Base-by-base conservation (phyloP, 1,139 yeast species). In the Candida gigantensis region DNA sequence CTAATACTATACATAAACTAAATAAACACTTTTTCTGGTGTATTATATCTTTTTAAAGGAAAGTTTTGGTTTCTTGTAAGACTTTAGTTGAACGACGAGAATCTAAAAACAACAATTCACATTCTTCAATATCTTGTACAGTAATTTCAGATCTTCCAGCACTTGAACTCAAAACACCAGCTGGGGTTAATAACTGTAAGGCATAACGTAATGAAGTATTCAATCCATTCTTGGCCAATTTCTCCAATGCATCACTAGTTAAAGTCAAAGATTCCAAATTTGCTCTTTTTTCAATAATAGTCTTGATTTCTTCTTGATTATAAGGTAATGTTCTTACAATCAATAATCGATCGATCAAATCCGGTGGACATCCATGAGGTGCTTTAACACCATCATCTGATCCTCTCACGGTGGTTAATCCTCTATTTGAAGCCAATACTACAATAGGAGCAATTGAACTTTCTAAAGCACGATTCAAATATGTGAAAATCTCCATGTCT, bases 311-410 rank as follows among this genome's bases (percentile, higher is more conserved):
- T 35, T 85, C 94, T 47, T 75, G 77, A 45, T 74, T 75, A 68
- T 92, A 92, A 17, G 96, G 94, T 42, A 87, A 70, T 5, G 98
- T 92, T 61, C 95, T 82, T 36, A 94, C 92, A 57, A 92, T 94
- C 50, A 92, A 74, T 45, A 92, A 70, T 49, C 99, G 74, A 62
- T 92, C 99, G 40, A 90, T 76, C 56, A 92, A 74, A 68, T 92
- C 99, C 2, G 96, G 86, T 25, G 99, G 98, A 47, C 94, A 79
- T 34, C 99, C 99, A 57, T 94, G 98, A 17, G 99, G 97, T 12
- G 96, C 84, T 46, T 79, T 77, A 26, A 55, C 52, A 36, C 58
- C 66, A 47, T 84, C 95, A 27, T 87, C 96, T 6, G 97, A 83
- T 32, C 98, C 98, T 54, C 94, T 78, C 30, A 92, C 85, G 1